Conservation (phyloP, 106 monocot species). For the Alisma plantagoaquatica region DNA sequence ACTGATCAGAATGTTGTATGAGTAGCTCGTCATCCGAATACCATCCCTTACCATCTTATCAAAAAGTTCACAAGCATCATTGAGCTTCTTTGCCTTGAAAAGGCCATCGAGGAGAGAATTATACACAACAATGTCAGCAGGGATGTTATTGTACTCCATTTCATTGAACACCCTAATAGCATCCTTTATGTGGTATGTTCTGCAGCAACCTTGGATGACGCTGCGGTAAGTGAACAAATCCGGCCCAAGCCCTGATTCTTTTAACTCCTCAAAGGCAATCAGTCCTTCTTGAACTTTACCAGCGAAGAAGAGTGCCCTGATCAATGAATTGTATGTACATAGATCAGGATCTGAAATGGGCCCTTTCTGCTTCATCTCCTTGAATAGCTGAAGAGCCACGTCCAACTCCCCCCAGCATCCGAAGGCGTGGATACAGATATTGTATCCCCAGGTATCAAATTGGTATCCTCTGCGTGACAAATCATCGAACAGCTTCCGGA, state of each 20-base stretch:
- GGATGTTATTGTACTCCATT: constrained; percentile 38
- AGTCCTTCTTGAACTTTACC: constrained; percentile 50
- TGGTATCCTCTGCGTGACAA: constrained; percentile 26
- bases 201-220: constrained; percentile 56
- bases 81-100: constrained; percentile 61
- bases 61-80: constrained; percentile 68
- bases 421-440: constrained; percentile 73
- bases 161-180: constrained; percentile 55
- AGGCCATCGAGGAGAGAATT: constrained; percentile 74
- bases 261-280: constrained; percentile 55
- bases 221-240: constrained; percentile 58
- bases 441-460: constrained; percentile 38
- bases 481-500: constrained; percentile 58
- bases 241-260: constrained; percentile 43
- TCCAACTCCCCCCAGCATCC: constrained; percentile 38
- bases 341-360: constrained; percentile 28
- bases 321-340: constrained; percentile 68
- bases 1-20: constrained; percentile 81
- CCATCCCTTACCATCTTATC: constrained; percentile 82
- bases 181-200: constrained; percentile 35
- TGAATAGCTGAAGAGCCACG: constrained; percentile 54
- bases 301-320: constrained; percentile 32
- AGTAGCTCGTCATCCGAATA: constrained; percentile 40
- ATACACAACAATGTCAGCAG: constrained; percentile 43
- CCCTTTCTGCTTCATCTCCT: constrained; percentile 44